phyloP scores from a whole-genome alignment of 108 stramenopile species.

The Nitzschia inconspicua region DNA sequence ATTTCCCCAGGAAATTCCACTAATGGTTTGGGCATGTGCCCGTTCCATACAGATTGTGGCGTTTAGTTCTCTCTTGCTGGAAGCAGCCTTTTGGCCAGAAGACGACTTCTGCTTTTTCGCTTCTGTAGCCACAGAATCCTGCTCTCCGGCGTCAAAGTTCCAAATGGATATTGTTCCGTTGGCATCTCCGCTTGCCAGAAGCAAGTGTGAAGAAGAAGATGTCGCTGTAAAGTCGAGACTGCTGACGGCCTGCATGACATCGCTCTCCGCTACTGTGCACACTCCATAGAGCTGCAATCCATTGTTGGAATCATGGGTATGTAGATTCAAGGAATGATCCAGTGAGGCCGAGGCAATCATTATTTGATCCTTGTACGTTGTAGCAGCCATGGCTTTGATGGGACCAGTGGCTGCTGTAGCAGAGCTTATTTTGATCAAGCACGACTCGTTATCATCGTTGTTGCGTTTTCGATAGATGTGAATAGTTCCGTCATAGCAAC shows the following conservation, averaged over 20 bases:
- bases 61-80: slow-evolving; percentile 1
- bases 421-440: slow-evolving; percentile 4
- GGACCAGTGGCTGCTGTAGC: slow-evolving; percentile 41
- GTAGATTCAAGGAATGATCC: slow-evolving; percentile 69
- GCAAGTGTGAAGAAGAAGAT: background rate
- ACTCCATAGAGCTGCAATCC: slow-evolving; percentile 33
- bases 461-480: slow-evolving; percentile 28
- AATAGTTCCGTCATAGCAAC: slow-evolving; percentile 71
- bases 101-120: slow-evolving; percentile 25
- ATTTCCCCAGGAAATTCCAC: slow-evolving; percentile 69
- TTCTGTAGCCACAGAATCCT: background rate
- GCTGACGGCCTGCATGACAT: slow-evolving; percentile 15
- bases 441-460: background rate
- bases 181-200: slow-evolving; percentile 77
- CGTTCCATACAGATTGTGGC: slow-evolving; percentile 8
- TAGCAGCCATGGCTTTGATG: slow-evolving; percentile 59
- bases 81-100: background rate
- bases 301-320: slow-evolving; percentile 21
- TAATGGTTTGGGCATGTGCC: slow-evolving; percentile 74
- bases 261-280: slow-evolving; percentile 29
- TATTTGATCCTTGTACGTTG: slow-evolving; percentile 5
- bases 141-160: slow-evolving; percentile 31
- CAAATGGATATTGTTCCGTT: slow-evolving; percentile 71
- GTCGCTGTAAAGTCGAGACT: slow-evolving; percentile 43
- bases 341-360: slow-evolving; percentile 74